These are phyloP conservation scores for Rhizopogon salebrosus DNA, from an alignment of 768 basidiomycete genomes.

Conservation along the genomic window DNA sequence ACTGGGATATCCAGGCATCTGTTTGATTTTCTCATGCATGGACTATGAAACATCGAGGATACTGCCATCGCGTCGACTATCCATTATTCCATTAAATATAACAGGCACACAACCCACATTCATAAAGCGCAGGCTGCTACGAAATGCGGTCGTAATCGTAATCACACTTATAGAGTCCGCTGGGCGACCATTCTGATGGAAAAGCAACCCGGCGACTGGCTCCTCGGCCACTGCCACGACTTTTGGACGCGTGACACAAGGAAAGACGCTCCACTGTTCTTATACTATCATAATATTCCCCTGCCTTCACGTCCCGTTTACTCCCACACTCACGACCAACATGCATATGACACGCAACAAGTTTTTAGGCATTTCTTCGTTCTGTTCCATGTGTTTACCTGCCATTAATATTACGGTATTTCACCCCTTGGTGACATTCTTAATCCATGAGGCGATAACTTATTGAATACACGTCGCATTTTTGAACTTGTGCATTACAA, in stretches of 20 bases:
- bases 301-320: not conserved
- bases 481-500: not conserved
- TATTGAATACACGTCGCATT: not conserved
- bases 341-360: not conserved
- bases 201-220: not conserved
- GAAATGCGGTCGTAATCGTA: not conserved
- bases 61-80: not conserved
- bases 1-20: not conserved
- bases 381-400: not conserved
- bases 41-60: not conserved
- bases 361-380: not conserved
- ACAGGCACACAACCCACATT: not conserved
- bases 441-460: not conserved
- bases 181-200: slow-evolving; percentile 3
- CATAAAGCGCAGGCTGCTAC: not conserved
- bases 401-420: not conserved
- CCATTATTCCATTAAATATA: slow-evolving; percentile 2
- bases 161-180: not conserved
- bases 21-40: not conserved
- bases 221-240: not conserved
- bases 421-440: not conserved
- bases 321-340: not conserved
- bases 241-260: not conserved
- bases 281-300: not conserved
- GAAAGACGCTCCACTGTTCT: not conserved